A percentile compares a stretch with the other conserved stretches of the same genome.
phyloP scores from a whole-genome alignment of 805 yeast species.

The Cyberlindnera mycetangii region DNA sequence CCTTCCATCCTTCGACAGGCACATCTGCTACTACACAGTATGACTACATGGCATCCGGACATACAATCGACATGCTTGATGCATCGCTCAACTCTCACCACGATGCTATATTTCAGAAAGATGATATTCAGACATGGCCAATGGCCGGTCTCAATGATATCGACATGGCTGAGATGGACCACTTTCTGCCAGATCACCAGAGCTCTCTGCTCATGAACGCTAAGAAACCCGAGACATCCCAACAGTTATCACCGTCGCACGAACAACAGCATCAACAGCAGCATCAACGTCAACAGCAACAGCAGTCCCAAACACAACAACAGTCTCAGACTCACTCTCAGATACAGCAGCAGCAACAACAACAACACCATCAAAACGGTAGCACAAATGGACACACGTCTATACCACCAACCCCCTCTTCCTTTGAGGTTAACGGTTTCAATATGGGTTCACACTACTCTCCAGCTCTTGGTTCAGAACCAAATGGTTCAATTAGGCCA shows the following conservation, averaged over 20 bases:
- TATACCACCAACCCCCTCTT: constrained; percentile 26
- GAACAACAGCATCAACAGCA: not conserved
- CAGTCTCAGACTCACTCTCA: not conserved
- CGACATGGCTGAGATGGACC: constrained; percentile 10
- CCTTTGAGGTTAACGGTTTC: constrained; percentile 18
- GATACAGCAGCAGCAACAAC: not conserved
- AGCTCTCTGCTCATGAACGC: not conserved
- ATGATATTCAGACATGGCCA: constrained; percentile 7
- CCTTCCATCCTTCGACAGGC: not conserved
- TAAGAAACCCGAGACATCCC: no score
- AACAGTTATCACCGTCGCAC: no score
- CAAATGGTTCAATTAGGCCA: constrained; percentile 38
- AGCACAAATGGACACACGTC: not conserved
- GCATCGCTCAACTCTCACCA: constrained; percentile 4
- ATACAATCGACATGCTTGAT: constrained; percentile 10
- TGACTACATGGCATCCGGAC: constrained; percentile 4
- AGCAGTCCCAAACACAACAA: constrained; percentile 4
- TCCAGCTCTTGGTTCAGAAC: constrained; percentile 15
- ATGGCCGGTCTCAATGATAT: constrained; percentile 11
- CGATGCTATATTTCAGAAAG: not conserved
- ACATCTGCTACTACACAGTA: not conserved
- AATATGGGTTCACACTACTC: constrained; percentile 15
- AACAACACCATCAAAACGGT: not conserved
- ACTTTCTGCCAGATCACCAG: constrained; percentile 10
- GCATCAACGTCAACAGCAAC: not conserved